phyloP scores from a whole-genome alignment of 306 rosid genomes.

The Hippophae tibetana region DNA sequence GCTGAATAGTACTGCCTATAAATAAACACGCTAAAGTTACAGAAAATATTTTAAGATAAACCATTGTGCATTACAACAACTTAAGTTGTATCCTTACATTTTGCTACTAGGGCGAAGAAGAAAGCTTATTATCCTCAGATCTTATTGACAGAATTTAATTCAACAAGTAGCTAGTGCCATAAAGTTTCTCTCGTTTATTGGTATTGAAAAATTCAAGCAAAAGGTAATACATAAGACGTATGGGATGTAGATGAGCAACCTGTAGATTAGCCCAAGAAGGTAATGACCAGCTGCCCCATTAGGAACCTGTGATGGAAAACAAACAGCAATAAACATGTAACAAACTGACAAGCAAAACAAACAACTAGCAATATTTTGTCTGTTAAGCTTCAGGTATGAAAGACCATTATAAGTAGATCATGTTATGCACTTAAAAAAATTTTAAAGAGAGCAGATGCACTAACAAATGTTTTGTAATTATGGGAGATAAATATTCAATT shows the following conservation, averaged over 20 bases:
- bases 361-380: neutral
- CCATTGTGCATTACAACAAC: too few species aligned
- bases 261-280: constrained; percentile 88
- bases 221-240: too few species aligned
- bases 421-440: constrained; percentile 6
- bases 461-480: neutral
- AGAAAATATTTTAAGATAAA: too few species aligned
- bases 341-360: too few species aligned
- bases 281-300: constrained; percentile 98
- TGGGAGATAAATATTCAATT: constrained; percentile 1
- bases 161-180: too few species aligned
- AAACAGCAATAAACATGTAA: constrained; percentile 5
- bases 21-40: too few species aligned
- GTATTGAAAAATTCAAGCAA: neutral
- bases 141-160: too few species aligned
- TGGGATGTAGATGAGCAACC: constrained; percentile 37
- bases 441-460: neutral
- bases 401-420: neutral
- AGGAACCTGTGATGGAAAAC: constrained; percentile 58
- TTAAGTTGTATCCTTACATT: too few species aligned
- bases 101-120: too few species aligned
- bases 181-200: too few species aligned
- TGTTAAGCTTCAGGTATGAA: neutral
- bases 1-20: too few species aligned
- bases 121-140: too few species aligned